Percentiles rank a stretch among this genome's conserved stretches.
Conservation (phyloP, 768 basidiomycete genomes). For the Lactarius evosmus region DNA sequence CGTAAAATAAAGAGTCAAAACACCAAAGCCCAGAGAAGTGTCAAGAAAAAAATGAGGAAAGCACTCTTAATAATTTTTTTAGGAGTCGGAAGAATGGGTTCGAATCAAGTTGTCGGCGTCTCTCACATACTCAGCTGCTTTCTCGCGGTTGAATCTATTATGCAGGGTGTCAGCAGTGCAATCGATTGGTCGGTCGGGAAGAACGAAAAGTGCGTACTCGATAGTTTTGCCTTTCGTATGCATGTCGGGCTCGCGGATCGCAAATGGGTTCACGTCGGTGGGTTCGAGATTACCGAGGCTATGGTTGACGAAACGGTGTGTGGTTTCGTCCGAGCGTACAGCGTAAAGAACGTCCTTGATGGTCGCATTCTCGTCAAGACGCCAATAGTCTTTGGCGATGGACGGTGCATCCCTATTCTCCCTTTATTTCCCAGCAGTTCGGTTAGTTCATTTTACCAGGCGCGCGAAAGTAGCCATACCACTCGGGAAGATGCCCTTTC, state of each 20-base stretch:
- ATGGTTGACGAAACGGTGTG: slow-evolving; percentile 95
- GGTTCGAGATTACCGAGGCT: slow-evolving; percentile 83
- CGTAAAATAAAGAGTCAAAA: not conserved
- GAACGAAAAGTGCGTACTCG: slow-evolving; percentile 46
- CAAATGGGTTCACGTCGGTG: slow-evolving; percentile 85
- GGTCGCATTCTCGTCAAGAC: slow-evolving; percentile 65
- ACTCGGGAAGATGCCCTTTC: slow-evolving; percentile 74
- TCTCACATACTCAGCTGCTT: slow-evolving; percentile 21
- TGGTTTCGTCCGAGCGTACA: slow-evolving; percentile 89
- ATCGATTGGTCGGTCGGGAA: not conserved
- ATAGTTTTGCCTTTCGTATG: slow-evolving; percentile 70
- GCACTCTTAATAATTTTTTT: slow-evolving; percentile 4
- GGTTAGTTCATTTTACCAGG: not conserved
- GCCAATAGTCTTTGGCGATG: slow-evolving; percentile 97
- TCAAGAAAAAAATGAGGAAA: not conserved
- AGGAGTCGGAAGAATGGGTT: slow-evolving; percentile 5
- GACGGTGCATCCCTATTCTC: slow-evolving; percentile 68
- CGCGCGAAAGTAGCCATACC: slow-evolving; percentile 41
- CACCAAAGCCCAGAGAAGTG: not conserved
- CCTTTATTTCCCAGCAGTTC: slow-evolving; percentile 41
- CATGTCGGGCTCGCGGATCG: slow-evolving; percentile 86
- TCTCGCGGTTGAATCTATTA: slow-evolving; percentile 21
- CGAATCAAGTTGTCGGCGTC: slow-evolving; percentile 17
- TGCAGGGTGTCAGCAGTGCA: slow-evolving; percentile 18
- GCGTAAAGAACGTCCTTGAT: slow-evolving; percentile 88